Evolutionary conservation across 163 green algal species (phyloP).

Genomic region (Chlorella variabilis): DNA sequence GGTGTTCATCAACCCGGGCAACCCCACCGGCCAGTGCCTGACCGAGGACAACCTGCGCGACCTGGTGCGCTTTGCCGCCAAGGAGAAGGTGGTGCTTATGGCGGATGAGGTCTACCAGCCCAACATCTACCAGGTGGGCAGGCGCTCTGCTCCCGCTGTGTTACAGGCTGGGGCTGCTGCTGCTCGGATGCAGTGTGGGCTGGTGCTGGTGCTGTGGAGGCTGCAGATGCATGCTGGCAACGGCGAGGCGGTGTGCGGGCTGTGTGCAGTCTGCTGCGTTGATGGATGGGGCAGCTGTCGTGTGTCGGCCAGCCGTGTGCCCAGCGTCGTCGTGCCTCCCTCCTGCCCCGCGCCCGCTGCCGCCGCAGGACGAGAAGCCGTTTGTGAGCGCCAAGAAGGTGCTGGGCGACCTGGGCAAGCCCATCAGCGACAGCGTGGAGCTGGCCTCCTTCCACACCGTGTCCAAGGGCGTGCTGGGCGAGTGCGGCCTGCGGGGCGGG

Average conservation of each 20-base stretch:
- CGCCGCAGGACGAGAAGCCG: conserved; percentile 77
- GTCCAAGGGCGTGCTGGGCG: conserved; percentile 81
- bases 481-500: conserved; percentile 92
- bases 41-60: conserved; percentile 82
- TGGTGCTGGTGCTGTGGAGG: too few relatives aligned
- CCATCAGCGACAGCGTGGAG: conserved; percentile 63
- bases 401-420: conserved; percentile 60
- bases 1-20: conserved; percentile 97
- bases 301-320: too few relatives aligned
- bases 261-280: too few relatives aligned
- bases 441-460: conserved; percentile 93
- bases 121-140: conserved; percentile 63
- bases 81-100: conserved; percentile 91
- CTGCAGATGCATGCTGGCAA: too few relatives aligned
- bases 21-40: conserved; percentile 93
- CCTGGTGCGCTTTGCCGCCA: conserved; percentile 88
- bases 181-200: too few relatives aligned
- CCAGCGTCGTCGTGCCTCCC: too few relatives aligned
- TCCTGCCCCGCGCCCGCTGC: too few relatives aligned
- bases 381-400: conserved; percentile 85
- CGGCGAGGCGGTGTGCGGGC: too few relatives aligned
- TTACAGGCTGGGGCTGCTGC: too few relatives aligned
- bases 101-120: conserved; percentile 96
- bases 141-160: too few relatives aligned
- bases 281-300: too few relatives aligned